Evolutionary conservation across 768 basidiomycete genomes (phyloP).

Genomic region (Trametes villosa): DNA sequence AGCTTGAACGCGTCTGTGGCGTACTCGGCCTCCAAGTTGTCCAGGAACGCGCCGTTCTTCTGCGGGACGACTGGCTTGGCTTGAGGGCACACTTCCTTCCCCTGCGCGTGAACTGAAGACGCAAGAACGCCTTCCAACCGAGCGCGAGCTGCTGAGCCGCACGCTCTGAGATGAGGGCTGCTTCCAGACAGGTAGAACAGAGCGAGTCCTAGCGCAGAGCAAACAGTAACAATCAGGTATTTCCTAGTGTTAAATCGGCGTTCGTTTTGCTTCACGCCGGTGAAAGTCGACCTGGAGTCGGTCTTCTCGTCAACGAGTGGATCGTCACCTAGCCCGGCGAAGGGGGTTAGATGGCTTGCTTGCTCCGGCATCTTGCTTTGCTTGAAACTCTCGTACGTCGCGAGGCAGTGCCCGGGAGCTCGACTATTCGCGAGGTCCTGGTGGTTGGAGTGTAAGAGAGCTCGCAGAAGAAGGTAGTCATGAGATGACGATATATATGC

Average conservation of each 20-base stretch:
- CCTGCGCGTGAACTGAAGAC: too few relatives aligned
- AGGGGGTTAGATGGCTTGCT: too few relatives aligned
- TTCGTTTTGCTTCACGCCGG: neutral
- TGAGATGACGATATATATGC: too few relatives aligned
- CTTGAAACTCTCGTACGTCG: too few relatives aligned
- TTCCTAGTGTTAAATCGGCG: neutral
- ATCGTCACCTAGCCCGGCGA: too few relatives aligned
- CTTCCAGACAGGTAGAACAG: slow-evolving; percentile 1
- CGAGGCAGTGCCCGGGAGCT: too few relatives aligned
- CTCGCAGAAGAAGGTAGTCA: too few relatives aligned
- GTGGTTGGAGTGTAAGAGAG: too few relatives aligned
- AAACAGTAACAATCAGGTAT: neutral
- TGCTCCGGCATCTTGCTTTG: too few relatives aligned
- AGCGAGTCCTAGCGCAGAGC: slow-evolving; percentile 1
- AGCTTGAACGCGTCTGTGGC: slow-evolving; percentile 12
- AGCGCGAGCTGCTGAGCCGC: neutral
- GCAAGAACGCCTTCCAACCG: neutral
- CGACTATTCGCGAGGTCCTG: too few relatives aligned
- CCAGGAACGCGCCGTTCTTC: slow-evolving; percentile 12
- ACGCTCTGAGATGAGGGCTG: neutral
- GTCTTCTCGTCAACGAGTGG: too few relatives aligned
- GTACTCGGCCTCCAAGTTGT: slow-evolving; percentile 13
- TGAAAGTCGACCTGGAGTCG: too few relatives aligned
- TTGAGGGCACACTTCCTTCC: slow-evolving; percentile 19
- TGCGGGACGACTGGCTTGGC: slow-evolving; percentile 8